Conservation (phyloP, 2,329 filamentous ascomycete species). For the Nemania abortiva region DNA sequence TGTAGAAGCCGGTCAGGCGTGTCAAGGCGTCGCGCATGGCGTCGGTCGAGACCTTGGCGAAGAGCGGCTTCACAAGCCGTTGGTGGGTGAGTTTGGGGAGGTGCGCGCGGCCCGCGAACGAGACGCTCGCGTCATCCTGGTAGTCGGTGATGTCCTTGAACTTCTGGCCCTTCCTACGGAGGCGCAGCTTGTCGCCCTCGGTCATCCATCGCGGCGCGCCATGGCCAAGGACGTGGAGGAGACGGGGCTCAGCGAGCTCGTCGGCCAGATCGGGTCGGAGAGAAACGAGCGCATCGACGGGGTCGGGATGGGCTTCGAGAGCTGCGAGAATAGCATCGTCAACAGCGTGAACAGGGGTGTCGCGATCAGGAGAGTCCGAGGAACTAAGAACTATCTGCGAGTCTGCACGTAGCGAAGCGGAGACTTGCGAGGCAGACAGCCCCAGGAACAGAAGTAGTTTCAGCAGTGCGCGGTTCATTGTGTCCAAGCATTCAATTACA, state of each 20-base stretch:
- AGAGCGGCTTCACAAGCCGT: slow-evolving; percentile 43
- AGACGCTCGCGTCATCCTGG: slow-evolving; percentile 58
- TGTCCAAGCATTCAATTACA: neutral
- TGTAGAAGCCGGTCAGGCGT: slow-evolving; percentile 36
- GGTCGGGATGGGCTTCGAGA: slow-evolving; percentile 40
- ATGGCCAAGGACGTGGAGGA: slow-evolving; percentile 73
- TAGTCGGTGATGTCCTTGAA: slow-evolving; percentile 84
- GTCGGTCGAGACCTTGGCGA: slow-evolving; percentile 36
- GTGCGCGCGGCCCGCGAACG: slow-evolving; percentile 44
- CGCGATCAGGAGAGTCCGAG: slow-evolving; percentile 1
- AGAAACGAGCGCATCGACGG: slow-evolving; percentile 42
- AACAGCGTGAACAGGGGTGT: slow-evolving; percentile 16
- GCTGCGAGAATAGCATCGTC: slow-evolving; percentile 32
- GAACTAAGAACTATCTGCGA: slow-evolving; percentile 30
- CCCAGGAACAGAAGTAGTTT: slow-evolving; percentile 24
- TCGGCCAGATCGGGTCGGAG: slow-evolving; percentile 39
- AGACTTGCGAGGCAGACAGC: slow-evolving; percentile 24
- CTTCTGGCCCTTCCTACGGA: slow-evolving; percentile 72
- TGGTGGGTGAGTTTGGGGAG: slow-evolving; percentile 37
- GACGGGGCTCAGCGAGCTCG: slow-evolving; percentile 57
- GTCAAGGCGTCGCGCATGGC: slow-evolving; percentile 31
- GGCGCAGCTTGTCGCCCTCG: slow-evolving; percentile 54
- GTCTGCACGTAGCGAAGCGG: slow-evolving; percentile 32
- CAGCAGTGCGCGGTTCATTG: slow-evolving; percentile 19
- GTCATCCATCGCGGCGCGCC: slow-evolving; percentile 71